These are phyloP conservation scores for Oenanthe sinensis DNA, from an alignment of 129 eudicot species.

Conservation along the genomic window DNA sequence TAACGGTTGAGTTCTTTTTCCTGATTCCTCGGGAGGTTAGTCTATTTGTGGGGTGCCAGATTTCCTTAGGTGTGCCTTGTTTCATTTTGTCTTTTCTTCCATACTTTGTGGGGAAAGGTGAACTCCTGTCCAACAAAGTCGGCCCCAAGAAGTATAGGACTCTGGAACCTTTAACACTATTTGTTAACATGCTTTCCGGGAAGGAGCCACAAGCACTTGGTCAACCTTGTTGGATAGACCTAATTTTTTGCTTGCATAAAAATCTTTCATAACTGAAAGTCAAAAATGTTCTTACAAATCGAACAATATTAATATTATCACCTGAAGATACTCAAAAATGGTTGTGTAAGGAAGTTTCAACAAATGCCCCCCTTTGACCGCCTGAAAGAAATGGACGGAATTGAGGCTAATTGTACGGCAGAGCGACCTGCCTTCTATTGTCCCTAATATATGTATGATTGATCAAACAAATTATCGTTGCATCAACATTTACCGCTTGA, in stretches of 20 bases:
- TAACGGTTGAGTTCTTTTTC: background rate
- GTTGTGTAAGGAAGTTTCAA: slow-evolving; percentile 83
- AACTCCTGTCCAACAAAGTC: background rate
- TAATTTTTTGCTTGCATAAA: background rate
- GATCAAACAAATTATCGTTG: background rate
- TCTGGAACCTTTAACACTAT: background rate
- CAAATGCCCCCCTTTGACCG: slow-evolving; percentile 53
- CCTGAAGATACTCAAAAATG: slow-evolving; percentile 98
- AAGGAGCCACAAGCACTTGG: background rate
- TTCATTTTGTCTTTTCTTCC: background rate
- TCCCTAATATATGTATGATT: background rate
- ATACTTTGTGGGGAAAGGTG: no score
- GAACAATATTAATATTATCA: slow-evolving; percentile 12
- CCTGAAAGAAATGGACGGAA: slow-evolving; percentile 42
- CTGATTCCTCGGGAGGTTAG: background rate
- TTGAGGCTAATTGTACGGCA: slow-evolving; percentile 1
- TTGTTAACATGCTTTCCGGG: background rate
- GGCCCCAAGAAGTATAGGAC: background rate
- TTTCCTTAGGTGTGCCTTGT: background rate
- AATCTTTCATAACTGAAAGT: no score
- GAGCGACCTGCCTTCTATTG: background rate
- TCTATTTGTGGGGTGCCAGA: background rate
- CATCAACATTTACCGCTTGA: slow-evolving; percentile 37
- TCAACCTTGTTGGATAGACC: background rate
- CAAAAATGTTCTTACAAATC: background rate